phyloP scores from a whole-genome alignment of 139 green algal genomes.

The Spirogloea muscicola region DNA sequence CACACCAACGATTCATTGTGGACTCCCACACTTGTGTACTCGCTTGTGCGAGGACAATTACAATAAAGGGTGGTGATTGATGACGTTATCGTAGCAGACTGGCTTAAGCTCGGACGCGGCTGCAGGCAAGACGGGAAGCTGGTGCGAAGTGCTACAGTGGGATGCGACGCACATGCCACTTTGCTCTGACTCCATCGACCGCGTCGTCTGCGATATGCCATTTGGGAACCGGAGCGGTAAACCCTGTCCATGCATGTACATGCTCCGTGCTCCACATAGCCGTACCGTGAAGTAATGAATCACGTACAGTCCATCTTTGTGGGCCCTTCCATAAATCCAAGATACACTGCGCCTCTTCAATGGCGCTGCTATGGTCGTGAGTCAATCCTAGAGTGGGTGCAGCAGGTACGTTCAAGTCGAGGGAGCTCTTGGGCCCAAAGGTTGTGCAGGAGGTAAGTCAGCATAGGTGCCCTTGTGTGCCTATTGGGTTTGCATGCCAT shows the following conservation, averaged over 20 bases:
- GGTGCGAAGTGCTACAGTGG: slow-evolving; percentile 33
- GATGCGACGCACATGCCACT: slow-evolving; percentile 29
- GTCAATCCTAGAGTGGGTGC: background rate
- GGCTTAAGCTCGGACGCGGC: background rate
- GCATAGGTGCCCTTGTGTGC: too few species aligned
- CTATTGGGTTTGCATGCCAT: too few species aligned
- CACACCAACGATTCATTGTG: too few species aligned
- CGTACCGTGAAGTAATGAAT: background rate
- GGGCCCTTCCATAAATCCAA: background rate
- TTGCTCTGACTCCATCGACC: slow-evolving; percentile 20
- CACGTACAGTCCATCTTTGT: background rate
- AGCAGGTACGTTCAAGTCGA: slow-evolving; percentile 32
- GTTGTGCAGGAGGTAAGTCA: slow-evolving; percentile 15
- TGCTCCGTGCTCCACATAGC: background rate
- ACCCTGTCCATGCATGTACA: background rate
- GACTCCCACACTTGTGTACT: too few species aligned
- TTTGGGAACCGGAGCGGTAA: slow-evolving; percentile 40
- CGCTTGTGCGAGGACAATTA: background rate
- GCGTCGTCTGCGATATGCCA: slow-evolving; percentile 43
- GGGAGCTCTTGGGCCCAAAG: background rate
- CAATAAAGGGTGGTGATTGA: background rate
- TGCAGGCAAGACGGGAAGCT: background rate
- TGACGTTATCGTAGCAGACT: background rate
- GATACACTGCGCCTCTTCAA: background rate
- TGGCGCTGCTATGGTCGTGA: background rate